phyloP scores from a whole-genome alignment of 768 basidiomycete species.

The Lactifluus volemus region DNA sequence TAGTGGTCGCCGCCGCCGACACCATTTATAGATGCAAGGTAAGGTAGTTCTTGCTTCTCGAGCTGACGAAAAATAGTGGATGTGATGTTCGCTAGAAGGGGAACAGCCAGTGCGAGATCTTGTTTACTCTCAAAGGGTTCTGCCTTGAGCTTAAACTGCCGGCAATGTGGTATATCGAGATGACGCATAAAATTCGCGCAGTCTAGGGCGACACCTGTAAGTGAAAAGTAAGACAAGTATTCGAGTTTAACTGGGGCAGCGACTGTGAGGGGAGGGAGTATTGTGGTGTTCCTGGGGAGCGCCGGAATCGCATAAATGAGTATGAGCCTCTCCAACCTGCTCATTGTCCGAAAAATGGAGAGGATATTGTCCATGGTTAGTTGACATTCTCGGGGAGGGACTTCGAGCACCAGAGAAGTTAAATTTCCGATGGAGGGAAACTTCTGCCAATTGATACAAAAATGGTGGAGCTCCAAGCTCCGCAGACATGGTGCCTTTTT shows the following conservation, averaged over 20 bases:
- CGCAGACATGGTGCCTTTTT: conserved; percentile 5
- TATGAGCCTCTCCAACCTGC: neutral
- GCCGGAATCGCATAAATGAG: neutral
- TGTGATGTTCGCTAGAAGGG: conserved; percentile 1
- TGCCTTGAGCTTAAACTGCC: neutral
- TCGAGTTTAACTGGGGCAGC: neutral
- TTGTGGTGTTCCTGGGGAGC: neutral
- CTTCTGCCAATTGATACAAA: conserved; percentile 7
- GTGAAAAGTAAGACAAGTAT: neutral
- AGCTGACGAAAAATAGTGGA: conserved; percentile 5
- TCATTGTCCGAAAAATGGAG: conserved; percentile 1
- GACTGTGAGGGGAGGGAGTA: conserved; percentile 1
- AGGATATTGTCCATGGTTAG: conserved; percentile 3
- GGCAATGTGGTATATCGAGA: conserved; percentile 4
- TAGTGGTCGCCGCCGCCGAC: neutral
- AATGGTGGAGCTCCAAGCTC: neutral
- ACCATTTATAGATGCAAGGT: neutral
- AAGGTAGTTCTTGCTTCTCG: neutral
- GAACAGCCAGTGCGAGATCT: conserved; percentile 2
- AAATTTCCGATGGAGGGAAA: conserved; percentile 3
- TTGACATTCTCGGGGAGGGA: neutral
- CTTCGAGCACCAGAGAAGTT: neutral
- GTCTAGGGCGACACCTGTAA: conserved; percentile 6
- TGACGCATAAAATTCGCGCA: conserved; percentile 7
- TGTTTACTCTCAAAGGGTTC: neutral